Percentiles rank a stretch among this genome's conserved stretches.
phyloP scores from a whole-genome alignment of 2,329 filamentous ascomycete species.

The Ascochyta rabiei region DNA sequence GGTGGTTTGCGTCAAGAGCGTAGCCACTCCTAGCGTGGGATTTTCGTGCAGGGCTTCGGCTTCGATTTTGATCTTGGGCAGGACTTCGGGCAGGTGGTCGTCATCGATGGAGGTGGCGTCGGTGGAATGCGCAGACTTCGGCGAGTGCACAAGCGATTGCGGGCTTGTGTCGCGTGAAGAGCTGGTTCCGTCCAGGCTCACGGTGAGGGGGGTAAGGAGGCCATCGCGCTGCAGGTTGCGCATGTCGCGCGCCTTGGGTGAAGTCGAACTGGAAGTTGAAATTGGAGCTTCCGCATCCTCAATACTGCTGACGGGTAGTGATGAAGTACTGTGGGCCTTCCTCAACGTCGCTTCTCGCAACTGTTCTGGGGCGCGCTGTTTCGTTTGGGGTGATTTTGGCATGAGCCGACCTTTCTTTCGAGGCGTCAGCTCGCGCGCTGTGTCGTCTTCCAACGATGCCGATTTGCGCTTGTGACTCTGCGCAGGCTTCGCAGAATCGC shows the following conservation, averaged over 20 bases:
- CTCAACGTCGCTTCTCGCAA: slow-evolving; percentile 36
- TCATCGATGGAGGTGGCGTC: slow-evolving; percentile 49
- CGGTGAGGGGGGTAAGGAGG: slow-evolving; percentile 35
- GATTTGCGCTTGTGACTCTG: slow-evolving; percentile 37
- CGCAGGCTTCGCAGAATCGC: slow-evolving; percentile 22
- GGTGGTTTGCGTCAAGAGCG: slow-evolving; percentile 35
- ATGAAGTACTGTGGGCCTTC: slow-evolving; percentile 42
- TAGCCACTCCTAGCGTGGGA: slow-evolving; percentile 38
- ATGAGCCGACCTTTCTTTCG: slow-evolving; percentile 20
- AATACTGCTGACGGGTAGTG: slow-evolving; percentile 41
- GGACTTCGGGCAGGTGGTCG: slow-evolving; percentile 24
- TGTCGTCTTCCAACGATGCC: slow-evolving; percentile 22
- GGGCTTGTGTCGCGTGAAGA: slow-evolving; percentile 40
- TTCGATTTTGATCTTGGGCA: slow-evolving; percentile 31
- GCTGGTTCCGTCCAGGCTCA: slow-evolving; percentile 36
- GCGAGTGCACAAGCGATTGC: slow-evolving; percentile 39
- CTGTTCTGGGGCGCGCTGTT: slow-evolving; percentile 20
- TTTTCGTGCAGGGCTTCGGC: slow-evolving; percentile 27
- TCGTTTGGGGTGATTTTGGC: slow-evolving; percentile 20
- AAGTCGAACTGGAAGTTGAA: slow-evolving; percentile 16
- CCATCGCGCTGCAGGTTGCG: slow-evolving; percentile 43
- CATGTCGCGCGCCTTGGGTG: slow-evolving; percentile 28
- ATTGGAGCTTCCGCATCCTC: slow-evolving; percentile 33
- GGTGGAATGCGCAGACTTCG: slow-evolving; percentile 45
- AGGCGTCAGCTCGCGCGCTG: slow-evolving; percentile 20